Conservation (phyloP, 768 basidiomycete genomes). For the Hygrocybe punicea region DNA sequence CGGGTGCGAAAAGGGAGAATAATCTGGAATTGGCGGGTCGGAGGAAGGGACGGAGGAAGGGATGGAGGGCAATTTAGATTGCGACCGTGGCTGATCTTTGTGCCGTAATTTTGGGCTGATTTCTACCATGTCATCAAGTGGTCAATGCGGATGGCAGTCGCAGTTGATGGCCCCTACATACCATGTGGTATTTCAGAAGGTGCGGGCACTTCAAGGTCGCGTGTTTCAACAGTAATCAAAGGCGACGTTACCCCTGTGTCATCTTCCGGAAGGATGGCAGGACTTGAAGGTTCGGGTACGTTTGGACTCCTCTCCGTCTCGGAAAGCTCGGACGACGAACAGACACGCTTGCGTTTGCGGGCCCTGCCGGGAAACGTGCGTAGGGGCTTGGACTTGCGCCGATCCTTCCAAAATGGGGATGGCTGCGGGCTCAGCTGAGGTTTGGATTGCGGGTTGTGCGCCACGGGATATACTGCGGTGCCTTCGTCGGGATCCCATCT, state of each 20-base stretch:
- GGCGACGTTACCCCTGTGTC: not conserved
- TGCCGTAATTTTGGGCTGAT: too few relatives aligned
- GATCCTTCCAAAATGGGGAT: not conserved
- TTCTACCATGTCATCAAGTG: too few relatives aligned
- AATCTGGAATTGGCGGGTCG: not conserved
- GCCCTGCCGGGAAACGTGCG: not conserved
- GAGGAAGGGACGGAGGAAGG: too few relatives aligned
- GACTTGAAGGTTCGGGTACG: not conserved
- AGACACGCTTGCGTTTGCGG: not conserved
- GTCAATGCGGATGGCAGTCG: too few relatives aligned
- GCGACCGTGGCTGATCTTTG: not conserved
- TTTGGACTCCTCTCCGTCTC: not conserved
- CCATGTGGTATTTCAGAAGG: not conserved
- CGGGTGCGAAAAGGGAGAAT: not conserved
- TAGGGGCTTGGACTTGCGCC: not conserved
- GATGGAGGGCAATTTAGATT: not conserved
- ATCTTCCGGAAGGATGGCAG: not conserved
- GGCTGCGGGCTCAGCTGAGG: not conserved
- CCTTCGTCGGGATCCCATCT: slow-evolving; percentile 5
- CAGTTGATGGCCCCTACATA: too few relatives aligned
- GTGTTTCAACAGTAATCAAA: not conserved
- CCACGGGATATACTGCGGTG: slow-evolving; percentile 2
- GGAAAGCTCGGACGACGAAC: not conserved
- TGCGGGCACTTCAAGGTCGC: not conserved
- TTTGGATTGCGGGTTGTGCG: not conserved